Percentiles rank a stretch among this genome's conserved stretches.
Evolutionary conservation across 1,284 basidiomycete genomes (phyloP).

Genomic region (Fomitiporia mediterranea): DNA sequence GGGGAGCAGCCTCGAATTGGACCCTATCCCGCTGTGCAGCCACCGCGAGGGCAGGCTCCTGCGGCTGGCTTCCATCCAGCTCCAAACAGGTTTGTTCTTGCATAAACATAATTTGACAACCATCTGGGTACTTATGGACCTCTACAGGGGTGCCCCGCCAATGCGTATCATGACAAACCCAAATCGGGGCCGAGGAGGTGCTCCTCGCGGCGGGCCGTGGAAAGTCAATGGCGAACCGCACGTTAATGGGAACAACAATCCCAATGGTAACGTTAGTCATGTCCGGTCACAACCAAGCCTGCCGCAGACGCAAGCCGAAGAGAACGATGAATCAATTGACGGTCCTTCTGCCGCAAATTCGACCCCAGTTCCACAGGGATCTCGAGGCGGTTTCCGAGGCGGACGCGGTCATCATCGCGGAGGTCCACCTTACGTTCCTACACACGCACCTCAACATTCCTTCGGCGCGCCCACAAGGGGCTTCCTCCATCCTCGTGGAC

Average conservation of each 20-base stretch:
- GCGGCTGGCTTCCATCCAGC: constrained; percentile 59
- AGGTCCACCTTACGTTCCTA: constrained; percentile 9
- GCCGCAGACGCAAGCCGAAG: neutral
- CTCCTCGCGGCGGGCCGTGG: constrained; percentile 25
- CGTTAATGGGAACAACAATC: constrained; percentile 7
- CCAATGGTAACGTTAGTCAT: neutral
- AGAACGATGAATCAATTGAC: neutral
- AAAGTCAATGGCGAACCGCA: constrained; percentile 5
- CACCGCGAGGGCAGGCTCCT: constrained; percentile 45
- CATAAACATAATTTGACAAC: too few relatives aligned
- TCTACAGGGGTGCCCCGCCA: constrained; percentile 5
- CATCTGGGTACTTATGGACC: too few relatives aligned
- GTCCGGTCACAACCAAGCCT: neutral
- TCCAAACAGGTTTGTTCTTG: constrained; percentile 36
- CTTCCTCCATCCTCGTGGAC: constrained; percentile 30
- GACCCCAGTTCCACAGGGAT: neutral
- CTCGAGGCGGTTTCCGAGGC: constrained; percentile 12
- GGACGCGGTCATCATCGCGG: constrained; percentile 19
- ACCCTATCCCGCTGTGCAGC: constrained; percentile 55
- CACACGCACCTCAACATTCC: constrained; percentile 9
- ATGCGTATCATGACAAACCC: constrained; percentile 62
- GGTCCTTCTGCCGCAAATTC: neutral
- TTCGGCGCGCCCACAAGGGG: constrained; percentile 19
- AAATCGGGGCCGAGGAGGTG: constrained; percentile 46
- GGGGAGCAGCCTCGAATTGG: constrained; percentile 68